These are phyloP conservation scores for Castanopsis chinensis DNA, from an alignment of 306 rosid species.

Conservation along the genomic window DNA sequence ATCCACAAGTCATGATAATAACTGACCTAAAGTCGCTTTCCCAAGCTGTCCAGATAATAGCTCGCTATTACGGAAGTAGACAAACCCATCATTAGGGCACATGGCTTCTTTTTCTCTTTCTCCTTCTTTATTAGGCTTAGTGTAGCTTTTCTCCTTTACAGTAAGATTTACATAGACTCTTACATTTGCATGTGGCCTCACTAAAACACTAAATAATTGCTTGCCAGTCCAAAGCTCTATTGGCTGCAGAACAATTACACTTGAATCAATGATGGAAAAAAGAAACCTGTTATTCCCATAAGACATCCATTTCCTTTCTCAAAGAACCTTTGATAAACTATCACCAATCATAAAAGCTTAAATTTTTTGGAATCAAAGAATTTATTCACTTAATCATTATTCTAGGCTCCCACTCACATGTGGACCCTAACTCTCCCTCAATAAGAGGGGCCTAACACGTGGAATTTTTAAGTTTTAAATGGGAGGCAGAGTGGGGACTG, in stretches of 20 bases:
- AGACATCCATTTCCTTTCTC: background rate
- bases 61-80: constrained; percentile 86
- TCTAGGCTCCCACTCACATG: no score
- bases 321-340: background rate
- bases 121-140: constrained; percentile 46
- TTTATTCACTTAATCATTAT: no score
- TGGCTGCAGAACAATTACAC: constrained; percentile 59
- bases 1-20: constrained; percentile 5
- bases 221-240: constrained; percentile 98
- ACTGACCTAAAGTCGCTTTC: constrained; percentile 89
- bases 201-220: constrained; percentile 78
- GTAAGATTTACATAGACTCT: constrained; percentile 81
- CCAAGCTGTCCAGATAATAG: constrained; percentile 96
- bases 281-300: background rate
- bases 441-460: no score
- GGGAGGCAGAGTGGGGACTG: no score
- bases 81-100: constrained; percentile 90
- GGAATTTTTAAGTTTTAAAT: no score
- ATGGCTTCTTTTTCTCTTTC: constrained; percentile 63
- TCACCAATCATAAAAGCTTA: no score
- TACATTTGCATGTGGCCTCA: constrained; percentile 80
- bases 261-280: background rate
- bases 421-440: no score
- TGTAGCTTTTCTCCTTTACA: constrained; percentile 71
- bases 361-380: no score